A percentile compares a stretch with the other conserved stretches of the same genome.
Evolutionary conservation across 225 moss, liverwort and hornwort species (phyloP).

Genomic region (Rhytidiadelphus loreus): DNA sequence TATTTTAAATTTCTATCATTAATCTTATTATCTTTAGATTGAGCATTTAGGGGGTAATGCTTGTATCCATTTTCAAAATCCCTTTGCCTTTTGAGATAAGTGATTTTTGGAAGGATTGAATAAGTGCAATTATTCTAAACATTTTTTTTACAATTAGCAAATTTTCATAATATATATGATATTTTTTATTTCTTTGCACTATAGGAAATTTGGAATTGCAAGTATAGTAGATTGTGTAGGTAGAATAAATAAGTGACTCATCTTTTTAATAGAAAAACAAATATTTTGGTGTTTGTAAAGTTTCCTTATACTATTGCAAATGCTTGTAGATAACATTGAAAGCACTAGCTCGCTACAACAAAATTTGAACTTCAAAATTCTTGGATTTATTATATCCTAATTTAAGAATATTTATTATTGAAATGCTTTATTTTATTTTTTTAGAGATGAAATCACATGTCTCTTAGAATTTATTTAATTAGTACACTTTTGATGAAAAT

Average conservation of each 20-base stretch:
- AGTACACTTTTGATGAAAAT: neutral
- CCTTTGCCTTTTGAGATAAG: neutral
- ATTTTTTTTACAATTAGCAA: no score
- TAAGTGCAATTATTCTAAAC: neutral
- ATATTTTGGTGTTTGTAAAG: neutral
- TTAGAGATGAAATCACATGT: neutral
- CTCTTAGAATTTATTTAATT: neutral
- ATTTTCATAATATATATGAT: neutral
- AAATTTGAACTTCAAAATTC: neutral
- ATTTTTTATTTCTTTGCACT: neutral
- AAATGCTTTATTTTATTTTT: no score
- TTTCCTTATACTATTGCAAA: neutral
- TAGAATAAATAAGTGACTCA: neutral
- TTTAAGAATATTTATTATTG: neutral
- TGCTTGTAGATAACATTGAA: neutral
- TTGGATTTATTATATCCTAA: neutral
- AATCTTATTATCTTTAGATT: neutral
- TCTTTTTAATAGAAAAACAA: neutral
- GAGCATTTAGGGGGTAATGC: neutral
- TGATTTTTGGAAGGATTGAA: neutral
- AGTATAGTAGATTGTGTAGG: no score
- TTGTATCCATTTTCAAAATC: neutral
- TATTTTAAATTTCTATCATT: neutral
- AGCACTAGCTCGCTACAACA: fast-evolving
- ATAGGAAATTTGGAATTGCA: no score